A percentile compares a stretch with the other conserved stretches of the same genome.
phyloP scores from a whole-genome alignment of 257 asterid species.

The Nicotiana obtusifolia region DNA sequence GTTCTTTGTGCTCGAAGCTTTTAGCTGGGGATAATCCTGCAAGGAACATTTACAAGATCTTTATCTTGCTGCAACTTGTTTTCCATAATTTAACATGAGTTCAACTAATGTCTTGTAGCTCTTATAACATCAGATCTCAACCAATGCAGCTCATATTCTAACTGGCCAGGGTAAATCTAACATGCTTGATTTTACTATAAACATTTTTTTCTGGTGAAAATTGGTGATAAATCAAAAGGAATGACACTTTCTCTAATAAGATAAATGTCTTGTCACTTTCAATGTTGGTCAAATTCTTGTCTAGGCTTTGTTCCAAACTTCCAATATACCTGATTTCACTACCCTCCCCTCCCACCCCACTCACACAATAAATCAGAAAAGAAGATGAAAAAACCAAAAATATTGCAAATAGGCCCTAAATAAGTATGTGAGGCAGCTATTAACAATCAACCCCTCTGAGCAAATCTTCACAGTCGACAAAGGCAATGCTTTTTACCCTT shows the following conservation, averaged over 20 bases:
- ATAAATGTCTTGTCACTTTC: too few relatives aligned
- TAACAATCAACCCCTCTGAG: too few relatives aligned
- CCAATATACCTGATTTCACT: too few relatives aligned
- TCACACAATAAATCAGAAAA: too few relatives aligned
- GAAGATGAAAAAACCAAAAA: too few relatives aligned
- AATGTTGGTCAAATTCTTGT: too few relatives aligned
- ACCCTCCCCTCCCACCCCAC: too few relatives aligned
- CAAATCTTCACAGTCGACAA: not conserved
- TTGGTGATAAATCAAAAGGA: not conserved
- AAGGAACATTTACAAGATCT: conserved; percentile 1
- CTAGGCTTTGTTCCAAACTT: too few relatives aligned
- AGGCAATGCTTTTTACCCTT: too few relatives aligned
- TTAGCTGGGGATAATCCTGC: conserved; percentile 28
- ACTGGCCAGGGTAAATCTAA: not conserved
- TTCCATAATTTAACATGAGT: not conserved
- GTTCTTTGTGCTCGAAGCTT: conserved; percentile 12
- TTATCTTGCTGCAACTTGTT: conserved; percentile 1
- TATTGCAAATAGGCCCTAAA: too few relatives aligned
- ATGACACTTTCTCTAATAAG: too few relatives aligned
- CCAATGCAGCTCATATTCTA: not conserved
- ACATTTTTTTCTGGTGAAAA: not conserved
- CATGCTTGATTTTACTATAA: not conserved
- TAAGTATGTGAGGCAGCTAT: too few relatives aligned
- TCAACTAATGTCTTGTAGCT: not conserved
- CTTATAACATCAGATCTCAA: not conserved